phyloP scores from a whole-genome alignment of 306 rosid genomes.

The Coriaria nepalensis region DNA sequence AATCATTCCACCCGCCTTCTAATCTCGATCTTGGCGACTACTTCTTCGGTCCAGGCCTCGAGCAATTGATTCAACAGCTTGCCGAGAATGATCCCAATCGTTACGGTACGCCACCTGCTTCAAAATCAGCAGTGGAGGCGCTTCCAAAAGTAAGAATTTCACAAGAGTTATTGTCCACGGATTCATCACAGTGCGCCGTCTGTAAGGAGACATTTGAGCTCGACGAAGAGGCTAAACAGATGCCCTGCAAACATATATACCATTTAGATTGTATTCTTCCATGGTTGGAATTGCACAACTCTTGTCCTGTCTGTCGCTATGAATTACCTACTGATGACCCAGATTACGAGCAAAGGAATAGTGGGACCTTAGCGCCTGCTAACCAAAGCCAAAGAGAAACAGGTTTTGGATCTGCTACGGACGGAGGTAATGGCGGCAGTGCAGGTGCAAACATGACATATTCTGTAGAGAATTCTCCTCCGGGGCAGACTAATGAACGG shows the following conservation, averaged over 20 bases:
- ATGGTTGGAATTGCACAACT: conserved; percentile 81
- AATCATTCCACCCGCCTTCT: conserved; percentile 33
- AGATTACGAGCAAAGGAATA: conserved; percentile 59
- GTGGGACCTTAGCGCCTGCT: conserved; percentile 15
- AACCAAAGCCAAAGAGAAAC: conserved; percentile 25
- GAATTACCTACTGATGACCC: conserved; percentile 86
- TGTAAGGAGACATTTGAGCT: conserved; percentile 70
- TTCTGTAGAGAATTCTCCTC: conserved; percentile 19
- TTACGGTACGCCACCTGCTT: conserved; percentile 79
- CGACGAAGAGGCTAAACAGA: conserved; percentile 54
- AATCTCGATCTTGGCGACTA: conserved; percentile 14
- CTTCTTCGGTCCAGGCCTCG: conserved; percentile 1
- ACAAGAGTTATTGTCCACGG: conserved; percentile 47
- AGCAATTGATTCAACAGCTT: not conserved
- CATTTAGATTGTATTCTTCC: conserved; percentile 73
- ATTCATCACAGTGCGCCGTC: conserved; percentile 80
- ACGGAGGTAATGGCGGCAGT: conserved; percentile 16
- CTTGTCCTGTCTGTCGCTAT: conserved; percentile 82
- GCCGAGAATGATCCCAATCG: conserved; percentile 36
- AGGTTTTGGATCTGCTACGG: conserved; percentile 17
- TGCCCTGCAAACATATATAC: conserved; percentile 86
- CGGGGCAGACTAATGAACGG: conserved; percentile 33
- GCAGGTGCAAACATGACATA: conserved; percentile 15
- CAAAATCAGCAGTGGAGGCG: conserved; percentile 45
- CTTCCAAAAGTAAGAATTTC: conserved; percentile 44